phyloP scores from a whole-genome alignment of 441 rosid genomes.

The Arabidopsis lyrata region DNA sequence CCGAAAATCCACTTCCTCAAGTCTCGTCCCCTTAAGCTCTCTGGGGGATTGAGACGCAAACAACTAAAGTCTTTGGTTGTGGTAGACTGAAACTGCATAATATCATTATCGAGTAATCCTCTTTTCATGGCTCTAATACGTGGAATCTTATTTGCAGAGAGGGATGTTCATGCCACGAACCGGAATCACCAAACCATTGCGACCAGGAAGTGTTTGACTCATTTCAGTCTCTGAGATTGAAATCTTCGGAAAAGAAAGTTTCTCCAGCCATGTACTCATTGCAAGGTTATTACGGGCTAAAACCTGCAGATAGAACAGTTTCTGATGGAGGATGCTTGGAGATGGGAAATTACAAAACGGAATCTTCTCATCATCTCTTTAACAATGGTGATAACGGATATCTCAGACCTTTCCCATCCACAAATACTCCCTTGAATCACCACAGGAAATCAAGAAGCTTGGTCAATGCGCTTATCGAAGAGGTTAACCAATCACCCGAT shows the following conservation, averaged over 20 bases:
- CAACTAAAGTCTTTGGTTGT: background rate
- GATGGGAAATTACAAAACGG: conserved; percentile 51
- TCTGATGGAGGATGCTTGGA: conserved; percentile 55
- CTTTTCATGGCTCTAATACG: conserved; percentile 21
- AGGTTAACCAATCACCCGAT: conserved; percentile 50
- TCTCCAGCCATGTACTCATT: conserved; percentile 70
- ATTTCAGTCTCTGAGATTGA: conserved; percentile 65
- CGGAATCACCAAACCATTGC: conserved; percentile 35
- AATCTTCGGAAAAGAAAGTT: conserved; percentile 56
- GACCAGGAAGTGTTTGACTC: conserved; percentile 58
- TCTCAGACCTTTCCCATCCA: conserved; percentile 49
- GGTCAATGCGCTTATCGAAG: conserved; percentile 54
- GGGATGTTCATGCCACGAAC: conserved; percentile 43
- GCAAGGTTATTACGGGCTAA: conserved; percentile 71
- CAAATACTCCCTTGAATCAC: conserved; percentile 52
- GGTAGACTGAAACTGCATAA: conserved; percentile 12
- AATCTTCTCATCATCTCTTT: conserved; percentile 37
- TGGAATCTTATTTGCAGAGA: conserved; percentile 53
- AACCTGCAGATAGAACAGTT: conserved; percentile 45
- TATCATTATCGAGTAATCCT: conserved; percentile 9
- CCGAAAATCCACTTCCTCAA: background rate
- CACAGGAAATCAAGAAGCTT: conserved; percentile 73
- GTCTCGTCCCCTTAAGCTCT: conserved; percentile 1
- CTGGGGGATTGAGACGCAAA: background rate
- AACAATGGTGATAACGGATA: conserved; percentile 40